A percentile compares a stretch with the other conserved stretches of the same genome.
phyloP scores from a whole-genome alignment of 2,329 filamentous ascomycete genomes.

The Xylariaceae sp. region DNA sequence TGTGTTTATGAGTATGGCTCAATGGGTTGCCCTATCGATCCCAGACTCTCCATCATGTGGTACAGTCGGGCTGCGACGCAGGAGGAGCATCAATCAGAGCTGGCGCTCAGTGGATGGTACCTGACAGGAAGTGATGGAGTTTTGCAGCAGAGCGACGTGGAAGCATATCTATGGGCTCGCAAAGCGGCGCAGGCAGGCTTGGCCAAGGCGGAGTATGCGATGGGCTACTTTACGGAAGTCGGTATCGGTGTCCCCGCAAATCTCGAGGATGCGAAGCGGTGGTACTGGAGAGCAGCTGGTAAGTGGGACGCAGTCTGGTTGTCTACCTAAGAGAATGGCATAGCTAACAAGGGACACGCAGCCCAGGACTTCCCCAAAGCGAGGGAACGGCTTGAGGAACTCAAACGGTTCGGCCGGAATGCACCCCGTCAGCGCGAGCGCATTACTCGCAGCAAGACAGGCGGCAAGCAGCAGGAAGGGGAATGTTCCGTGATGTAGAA shows the following conservation, averaged over 20 bases:
- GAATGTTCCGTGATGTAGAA: conserved; percentile 78
- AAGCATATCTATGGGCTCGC: conserved; percentile 94
- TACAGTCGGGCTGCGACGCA: conserved; percentile 88
- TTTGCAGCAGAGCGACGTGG: conserved; percentile 84
- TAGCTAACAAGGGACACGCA: conserved; percentile 38
- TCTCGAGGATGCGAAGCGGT: conserved; percentile 90
- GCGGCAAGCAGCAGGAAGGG: conserved; percentile 72
- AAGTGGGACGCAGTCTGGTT: conserved; percentile 40
- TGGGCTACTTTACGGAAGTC: conserved; percentile 96
- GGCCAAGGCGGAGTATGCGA: conserved; percentile 93
- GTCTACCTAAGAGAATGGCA: background rate
- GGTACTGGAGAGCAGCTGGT: conserved; percentile 98
- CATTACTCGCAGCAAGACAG: conserved; percentile 74
- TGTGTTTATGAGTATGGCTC: conserved; percentile 85
- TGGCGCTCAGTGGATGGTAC: conserved; percentile 87
- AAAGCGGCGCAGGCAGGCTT: conserved; percentile 86
- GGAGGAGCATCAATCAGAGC: conserved; percentile 88
- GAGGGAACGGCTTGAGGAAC: conserved; percentile 83
- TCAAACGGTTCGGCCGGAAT: conserved; percentile 73
- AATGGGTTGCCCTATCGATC: conserved; percentile 76
- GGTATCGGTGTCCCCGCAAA: conserved; percentile 85
- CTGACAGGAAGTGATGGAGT: conserved; percentile 85
- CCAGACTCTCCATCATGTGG: conserved; percentile 83
- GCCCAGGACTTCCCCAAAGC: conserved; percentile 94
- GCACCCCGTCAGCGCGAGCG: conserved; percentile 68